phyloP scores from a whole-genome alignment of 768 basidiomycete species.

The Kwoniella heveanensis region DNA sequence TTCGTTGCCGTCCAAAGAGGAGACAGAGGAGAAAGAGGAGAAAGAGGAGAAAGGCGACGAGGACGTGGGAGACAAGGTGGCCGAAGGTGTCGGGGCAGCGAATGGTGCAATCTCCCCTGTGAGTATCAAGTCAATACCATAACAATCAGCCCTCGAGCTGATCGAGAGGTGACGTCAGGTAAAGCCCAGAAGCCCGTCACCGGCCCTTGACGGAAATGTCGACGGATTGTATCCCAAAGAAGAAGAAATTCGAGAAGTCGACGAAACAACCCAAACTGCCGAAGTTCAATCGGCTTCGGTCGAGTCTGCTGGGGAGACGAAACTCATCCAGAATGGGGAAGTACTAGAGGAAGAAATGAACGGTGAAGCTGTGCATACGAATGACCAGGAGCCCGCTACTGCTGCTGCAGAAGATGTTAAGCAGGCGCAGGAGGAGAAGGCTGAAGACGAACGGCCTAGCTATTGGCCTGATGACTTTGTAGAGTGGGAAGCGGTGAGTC shows the following conservation, averaged over 20 bases:
- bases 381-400: neutral
- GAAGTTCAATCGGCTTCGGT: neutral
- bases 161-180: neutral
- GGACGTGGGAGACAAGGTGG: neutral
- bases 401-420: slow-evolving; percentile 56
- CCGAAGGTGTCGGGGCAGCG: neutral
- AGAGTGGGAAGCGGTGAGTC: slow-evolving; percentile 85
- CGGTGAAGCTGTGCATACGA: neutral
- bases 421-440: slow-evolving; percentile 30
- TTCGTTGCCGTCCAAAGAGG: neutral
- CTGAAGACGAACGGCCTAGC: slow-evolving; percentile 12
- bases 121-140: neutral
- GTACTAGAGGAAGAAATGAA: neutral
- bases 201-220: neutral
- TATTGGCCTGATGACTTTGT: slow-evolving; percentile 53
- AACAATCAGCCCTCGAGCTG: neutral
- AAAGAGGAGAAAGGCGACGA: neutral
- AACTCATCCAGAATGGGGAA: neutral
- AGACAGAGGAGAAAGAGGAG: neutral
- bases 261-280: neutral
- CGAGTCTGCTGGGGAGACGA: neutral
- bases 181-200: neutral
- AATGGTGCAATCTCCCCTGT: neutral
- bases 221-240: neutral
- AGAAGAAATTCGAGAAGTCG: neutral